Evolutionary conservation across 306 rosid genomes (phyloP).

Genomic region (Glycyrrhiza uralensis): DNA sequence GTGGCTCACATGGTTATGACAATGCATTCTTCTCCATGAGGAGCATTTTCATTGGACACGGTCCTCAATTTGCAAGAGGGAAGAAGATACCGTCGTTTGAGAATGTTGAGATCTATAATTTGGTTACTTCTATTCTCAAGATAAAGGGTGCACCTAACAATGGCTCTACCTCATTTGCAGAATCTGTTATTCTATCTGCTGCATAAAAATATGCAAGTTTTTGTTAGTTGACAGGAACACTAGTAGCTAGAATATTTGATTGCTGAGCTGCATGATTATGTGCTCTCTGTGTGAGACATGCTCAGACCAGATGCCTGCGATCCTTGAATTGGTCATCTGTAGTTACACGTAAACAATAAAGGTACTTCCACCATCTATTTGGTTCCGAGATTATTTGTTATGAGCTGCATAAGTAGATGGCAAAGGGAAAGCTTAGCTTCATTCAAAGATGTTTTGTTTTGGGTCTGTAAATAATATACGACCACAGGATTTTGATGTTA

Average conservation of each 20-base stretch:
- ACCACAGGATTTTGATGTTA: background rate
- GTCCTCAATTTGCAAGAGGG: slow-evolving; percentile 89
- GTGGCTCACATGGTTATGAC: slow-evolving; percentile 96
- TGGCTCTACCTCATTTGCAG: slow-evolving; percentile 69
- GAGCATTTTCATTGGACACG: slow-evolving; percentile 83
- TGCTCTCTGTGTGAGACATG: background rate
- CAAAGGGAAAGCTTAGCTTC: slow-evolving; percentile 20
- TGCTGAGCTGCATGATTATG: slow-evolving; percentile 7
- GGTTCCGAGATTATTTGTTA: slow-evolving; percentile 10
- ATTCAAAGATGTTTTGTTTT: background rate
- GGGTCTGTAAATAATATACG: slow-evolving; percentile 3
- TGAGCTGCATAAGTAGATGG: slow-evolving; percentile 13
- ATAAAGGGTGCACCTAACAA: slow-evolving; percentile 78
- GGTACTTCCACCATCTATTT: slow-evolving; percentile 9
- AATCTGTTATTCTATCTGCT: slow-evolving; percentile 60
- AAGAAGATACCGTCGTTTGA: slow-evolving; percentile 88
- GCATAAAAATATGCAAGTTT: slow-evolving; percentile 26
- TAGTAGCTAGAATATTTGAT: slow-evolving; percentile 14
- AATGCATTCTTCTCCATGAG: slow-evolving; percentile 94
- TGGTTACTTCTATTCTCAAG: slow-evolving; percentile 79
- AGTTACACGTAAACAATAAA: background rate
- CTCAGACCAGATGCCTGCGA: slow-evolving; percentile 3
- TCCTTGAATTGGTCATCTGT: slow-evolving; percentile 19
- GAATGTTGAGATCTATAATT: slow-evolving; percentile 85
- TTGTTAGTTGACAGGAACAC: background rate